Percentiles rank a stretch among this genome's conserved stretches.
phyloP scores from a whole-genome alignment of 495 filamentous ascomycete genomes.

The Podospora didyma region DNA sequence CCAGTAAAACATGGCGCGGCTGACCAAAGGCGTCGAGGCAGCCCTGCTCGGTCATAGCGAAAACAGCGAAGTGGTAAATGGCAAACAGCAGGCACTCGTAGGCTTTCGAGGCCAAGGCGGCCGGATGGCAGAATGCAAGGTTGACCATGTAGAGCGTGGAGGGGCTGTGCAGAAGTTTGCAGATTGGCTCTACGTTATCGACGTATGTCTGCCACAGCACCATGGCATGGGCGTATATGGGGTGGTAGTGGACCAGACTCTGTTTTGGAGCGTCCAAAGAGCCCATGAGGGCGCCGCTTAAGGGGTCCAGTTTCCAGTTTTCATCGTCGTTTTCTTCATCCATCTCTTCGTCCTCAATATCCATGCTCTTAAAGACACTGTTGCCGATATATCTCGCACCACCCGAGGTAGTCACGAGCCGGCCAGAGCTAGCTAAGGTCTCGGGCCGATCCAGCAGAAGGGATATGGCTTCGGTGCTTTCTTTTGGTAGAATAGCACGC shows the following conservation, averaged over 20 bases:
- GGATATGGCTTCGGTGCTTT: constrained; percentile 2
- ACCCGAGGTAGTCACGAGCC: constrained; percentile 7
- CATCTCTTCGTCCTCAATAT: constrained; percentile 7
- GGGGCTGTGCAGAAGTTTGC: constrained; percentile 55
- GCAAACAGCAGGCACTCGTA: constrained; percentile 37
- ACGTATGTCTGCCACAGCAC: constrained; percentile 53
- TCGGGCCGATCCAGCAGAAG: not conserved
- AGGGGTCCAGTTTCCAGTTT: not conserved
- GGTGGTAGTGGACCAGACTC: constrained; percentile 12
- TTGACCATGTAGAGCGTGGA: constrained; percentile 36
- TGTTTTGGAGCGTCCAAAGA: not conserved
- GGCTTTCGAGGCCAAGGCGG: constrained; percentile 18
- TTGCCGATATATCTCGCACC: constrained; percentile 17
- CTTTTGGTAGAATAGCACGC: not conserved
- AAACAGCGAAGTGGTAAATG: constrained; percentile 36
- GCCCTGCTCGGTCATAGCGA: constrained; percentile 30
- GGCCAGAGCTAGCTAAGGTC: not conserved
- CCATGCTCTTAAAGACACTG: constrained; percentile 6
- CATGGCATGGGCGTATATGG: constrained; percentile 9
- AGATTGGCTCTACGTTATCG: constrained; percentile 53
- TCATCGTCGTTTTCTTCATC: not conserved
- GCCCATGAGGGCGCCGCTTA: constrained; percentile 9
- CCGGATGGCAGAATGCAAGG: constrained; percentile 16
- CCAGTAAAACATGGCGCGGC: constrained; percentile 14
- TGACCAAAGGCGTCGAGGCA: constrained; percentile 32